Percentiles rank a stretch among this genome's conserved stretches.
phyloP scores from a whole-genome alignment of 2,329 filamentous ascomycete genomes.

The Scytalidium lignicola region DNA sequence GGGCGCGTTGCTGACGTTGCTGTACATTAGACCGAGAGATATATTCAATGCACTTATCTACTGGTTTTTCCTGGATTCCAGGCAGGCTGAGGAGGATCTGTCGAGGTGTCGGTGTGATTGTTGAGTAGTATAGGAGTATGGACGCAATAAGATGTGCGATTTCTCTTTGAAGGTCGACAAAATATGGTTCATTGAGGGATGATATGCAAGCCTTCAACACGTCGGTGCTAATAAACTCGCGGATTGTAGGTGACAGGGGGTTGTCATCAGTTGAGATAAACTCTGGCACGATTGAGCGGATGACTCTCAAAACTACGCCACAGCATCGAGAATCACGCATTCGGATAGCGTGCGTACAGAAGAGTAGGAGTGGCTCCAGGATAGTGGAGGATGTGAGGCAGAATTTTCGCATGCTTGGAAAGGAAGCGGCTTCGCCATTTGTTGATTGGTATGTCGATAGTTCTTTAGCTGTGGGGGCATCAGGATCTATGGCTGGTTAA shows the following conservation, averaged over 20 bases:
- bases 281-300: slow-evolving; percentile 77
- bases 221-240: slow-evolving; percentile 84
- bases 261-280: slow-evolving; percentile 55
- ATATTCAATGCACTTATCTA: slow-evolving; percentile 59
- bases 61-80: slow-evolving; percentile 62
- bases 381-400: slow-evolving; percentile 73
- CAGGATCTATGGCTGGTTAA: slow-evolving; percentile 13
- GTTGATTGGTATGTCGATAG: slow-evolving; percentile 21
- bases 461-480: slow-evolving; percentile 17
- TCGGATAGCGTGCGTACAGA: slow-evolving; percentile 84
- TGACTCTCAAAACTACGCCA: slow-evolving; percentile 77
- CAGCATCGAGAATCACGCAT: slow-evolving; percentile 89
- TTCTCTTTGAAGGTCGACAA: slow-evolving; percentile 93
- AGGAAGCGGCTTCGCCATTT: slow-evolving; percentile 12
- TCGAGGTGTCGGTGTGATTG: slow-evolving; percentile 63
- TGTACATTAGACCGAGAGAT: slow-evolving; percentile 54
- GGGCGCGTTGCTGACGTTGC: slow-evolving; percentile 71
- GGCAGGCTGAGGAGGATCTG: slow-evolving; percentile 76
- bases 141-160: slow-evolving; percentile 81
- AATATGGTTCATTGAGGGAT: slow-evolving; percentile 90
- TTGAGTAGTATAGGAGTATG: slow-evolving; percentile 73
- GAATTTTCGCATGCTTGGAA: slow-evolving; percentile 69
- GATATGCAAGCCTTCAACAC: slow-evolving; percentile 87
- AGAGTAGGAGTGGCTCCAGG: slow-evolving; percentile 83
- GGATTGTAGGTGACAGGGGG: slow-evolving; percentile 54